phyloP scores from a whole-genome alignment of 257 asterid species.

The Rauvolfia tetraphylla region DNA sequence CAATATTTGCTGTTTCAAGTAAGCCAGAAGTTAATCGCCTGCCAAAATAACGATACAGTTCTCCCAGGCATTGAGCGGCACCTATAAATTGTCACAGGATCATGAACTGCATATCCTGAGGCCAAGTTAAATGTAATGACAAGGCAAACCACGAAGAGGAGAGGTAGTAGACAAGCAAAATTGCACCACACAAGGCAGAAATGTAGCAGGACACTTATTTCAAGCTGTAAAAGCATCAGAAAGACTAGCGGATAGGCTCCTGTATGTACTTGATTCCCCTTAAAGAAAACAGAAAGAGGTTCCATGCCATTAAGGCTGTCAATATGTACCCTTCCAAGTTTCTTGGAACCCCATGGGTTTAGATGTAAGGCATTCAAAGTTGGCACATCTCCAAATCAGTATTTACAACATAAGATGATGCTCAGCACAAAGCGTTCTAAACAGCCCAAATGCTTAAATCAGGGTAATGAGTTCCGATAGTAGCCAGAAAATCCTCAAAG shows the following conservation, averaged over 20 bases:
- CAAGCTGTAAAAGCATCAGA: not conserved
- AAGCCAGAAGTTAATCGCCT: constrained; percentile 80
- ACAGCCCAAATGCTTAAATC: not conserved
- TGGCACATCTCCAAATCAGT: not conserved
- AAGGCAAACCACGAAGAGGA: constrained; percentile 8
- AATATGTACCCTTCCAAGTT: not conserved
- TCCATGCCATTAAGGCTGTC: not conserved
- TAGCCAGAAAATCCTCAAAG: not conserved
- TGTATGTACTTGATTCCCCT: not conserved
- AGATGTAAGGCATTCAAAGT: not conserved
- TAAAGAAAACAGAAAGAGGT: not conserved
- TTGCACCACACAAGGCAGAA: not conserved
- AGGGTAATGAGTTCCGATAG: not conserved
- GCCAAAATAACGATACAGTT: constrained; percentile 77
- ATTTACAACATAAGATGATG: not conserved
- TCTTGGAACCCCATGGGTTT: not conserved
- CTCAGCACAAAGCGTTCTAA: not conserved
- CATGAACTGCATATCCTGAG: constrained; percentile 8
- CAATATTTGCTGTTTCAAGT: constrained; percentile 76
- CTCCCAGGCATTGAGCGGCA: constrained; percentile 94
- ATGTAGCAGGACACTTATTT: not conserved
- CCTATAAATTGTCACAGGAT: constrained; percentile 39
- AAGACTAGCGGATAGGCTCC: not conserved
- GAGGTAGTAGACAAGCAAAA: not conserved
- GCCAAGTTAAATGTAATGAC: constrained; percentile 5